Base-by-base conservation (phyloP, 1,139 yeast species). In the Sugiyamaella castrensis region DNA sequence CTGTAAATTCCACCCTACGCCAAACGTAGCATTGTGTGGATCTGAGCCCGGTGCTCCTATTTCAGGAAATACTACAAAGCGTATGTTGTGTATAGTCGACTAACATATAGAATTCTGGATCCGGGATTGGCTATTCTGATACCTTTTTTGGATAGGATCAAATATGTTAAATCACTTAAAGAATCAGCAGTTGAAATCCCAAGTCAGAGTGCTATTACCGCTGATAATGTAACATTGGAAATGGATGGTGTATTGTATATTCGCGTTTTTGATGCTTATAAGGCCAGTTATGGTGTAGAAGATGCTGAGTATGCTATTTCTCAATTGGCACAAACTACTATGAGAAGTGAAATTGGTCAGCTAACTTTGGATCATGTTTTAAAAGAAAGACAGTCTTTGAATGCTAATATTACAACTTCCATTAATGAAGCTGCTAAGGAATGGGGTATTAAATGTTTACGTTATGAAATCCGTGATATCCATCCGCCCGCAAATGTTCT, bases 321-420 rank as follows among this genome's bases (percentile, higher is more conserved):
- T 45, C 95, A 87, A 69, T 76, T 87, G 58, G 95, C 95, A 0
- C 95, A 87, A 66, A 87, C 96, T 16, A 86, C 95, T 35, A 87
- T 87, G 95, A 75, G 95, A 61, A 81, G 88, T 1, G 95, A 87
- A 67, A 87, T 87, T 61, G 95, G 95, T 46, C 85, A 86, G 54
- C 71, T 87, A 72, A 76, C 89, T 2, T 75, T 87, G 59, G 95
- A 87, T 62, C 79, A 82, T 47, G 94, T 86, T 16, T 74, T 87
- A 57, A 77, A 80, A 57, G 95, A 87, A 66, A 76, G 95, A 61
- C 91, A 84, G 63, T 64, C 75, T 31, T 75, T 87, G 59, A 87
- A 87, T 68, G 70, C 69, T 54, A 84, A 85, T 68, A 87, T 87
- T 65, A 86, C 89, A 50, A 63, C 72, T n/a, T 87, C 84, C 8